Evolutionary conservation across 2,329 filamentous ascomycete species (phyloP), one percentile per base, ranked within the genome.

Genomic region (Aspergillus piperis): DNA sequence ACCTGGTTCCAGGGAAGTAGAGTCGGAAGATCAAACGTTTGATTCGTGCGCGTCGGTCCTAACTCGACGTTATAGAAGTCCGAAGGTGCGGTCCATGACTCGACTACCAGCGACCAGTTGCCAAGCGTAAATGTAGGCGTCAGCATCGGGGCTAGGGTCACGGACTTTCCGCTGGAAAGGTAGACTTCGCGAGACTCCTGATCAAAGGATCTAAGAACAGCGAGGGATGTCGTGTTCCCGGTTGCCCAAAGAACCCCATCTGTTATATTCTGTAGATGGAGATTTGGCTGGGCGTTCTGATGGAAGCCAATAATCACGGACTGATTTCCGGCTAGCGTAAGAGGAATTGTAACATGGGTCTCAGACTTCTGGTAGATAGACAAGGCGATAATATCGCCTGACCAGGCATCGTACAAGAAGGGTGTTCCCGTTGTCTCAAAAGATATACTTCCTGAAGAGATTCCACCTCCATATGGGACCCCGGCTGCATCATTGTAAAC

Each of bases 351-450:
- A 1, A 72, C 76, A 0, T 54, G 62, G 2, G 58, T 64, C 2
- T 67, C 55, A 2, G 56, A 66, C n/a, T 66, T 58, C 11, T 68
- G 64, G 60, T 79, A 80, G 13, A 67, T 62, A 0, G 70, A 32
- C 15, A 81, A 61, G 0, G 74, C 70, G 3, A 56, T 68, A n/a
- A 70, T 56, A 6, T 67, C 64, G 4, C 80, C 80, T 0, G 78
- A 78, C 77, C 79, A 82, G 8, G 78, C 75, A 63, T 82, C 70
- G 39, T 75, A 73, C 32, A 69, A 7, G 61, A 74, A 79, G 2
- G 79, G 78, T 3, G 64, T 67, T 11, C 65, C 69, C 11, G 65
- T 74, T 5, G 57, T 66, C 27, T 64, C 63, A 42, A 77, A 73
- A 0, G 63, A 65, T 41, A 77, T 66, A 15, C 56, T 61, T 2